Evolutionary conservation across 176 grass and related monocot species (phyloP), one percentile per base, ranked within the genome.

Genomic region (Dendrocalamus sinicus): DNA sequence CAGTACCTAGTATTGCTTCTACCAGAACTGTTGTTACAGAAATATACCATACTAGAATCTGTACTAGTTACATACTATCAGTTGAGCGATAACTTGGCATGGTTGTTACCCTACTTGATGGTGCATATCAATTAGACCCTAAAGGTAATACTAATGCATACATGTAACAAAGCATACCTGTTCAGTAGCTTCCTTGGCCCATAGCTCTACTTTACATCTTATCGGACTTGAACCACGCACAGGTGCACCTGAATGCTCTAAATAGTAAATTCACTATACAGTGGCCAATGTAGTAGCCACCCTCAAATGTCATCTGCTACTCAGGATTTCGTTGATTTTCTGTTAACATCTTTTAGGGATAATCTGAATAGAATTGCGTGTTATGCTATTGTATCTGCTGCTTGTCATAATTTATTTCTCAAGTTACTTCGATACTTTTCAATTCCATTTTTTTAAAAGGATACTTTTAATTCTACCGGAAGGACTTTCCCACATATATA

Each of bases 331-430:
- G 28, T 23, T 53, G 13, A 37, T n/a, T 68, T 40, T 50, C 30
- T 52, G 70, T 48, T 40, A 39, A 68, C 63, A 53, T 53, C 15
- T 81, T 48, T 81, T 68, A 53, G 63, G 46, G 78, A 66, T 66
- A 51, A 50, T 67, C 47, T 50, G 26, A 14, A 44, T 61, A 45
- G 9, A 51, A 80, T 14, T 52, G 44, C 12, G 26, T 79, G 59
- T 8, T 30, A 24, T 66, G 45, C 43, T 66, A 68, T 68, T 81
- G 51, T 68, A 54, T 81, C 45, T n/a, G 65, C 19, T 68, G 20
- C 64, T 68, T 15, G 3, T 22, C 28, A 35, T 52, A 63, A 16
- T 73, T 73, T 82, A 15, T 61, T 11, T 9, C 53, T 47, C 28
- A 10, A n/a, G 26, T 47, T 39, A 4, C 16, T 83, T 17, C 17